These are phyloP conservation scores for Fagus sylvatica DNA, from an alignment of 306 rosid species.

Conservation along the genomic window DNA sequence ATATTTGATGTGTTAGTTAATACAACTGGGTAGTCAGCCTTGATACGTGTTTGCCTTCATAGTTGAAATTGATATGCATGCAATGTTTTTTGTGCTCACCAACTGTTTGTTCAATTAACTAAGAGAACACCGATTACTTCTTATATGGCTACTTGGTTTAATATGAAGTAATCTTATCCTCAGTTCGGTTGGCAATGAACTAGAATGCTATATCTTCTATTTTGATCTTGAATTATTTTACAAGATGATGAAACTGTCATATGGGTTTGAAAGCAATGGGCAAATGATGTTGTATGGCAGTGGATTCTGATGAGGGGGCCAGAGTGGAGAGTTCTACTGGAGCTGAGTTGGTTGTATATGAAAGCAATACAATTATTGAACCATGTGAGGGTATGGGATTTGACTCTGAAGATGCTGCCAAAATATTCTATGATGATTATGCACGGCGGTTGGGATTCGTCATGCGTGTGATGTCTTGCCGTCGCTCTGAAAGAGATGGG, in stretches of 20 bases:
- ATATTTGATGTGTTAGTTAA: neutral
- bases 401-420: slow-evolving; percentile 94
- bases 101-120: slow-evolving; percentile 18
- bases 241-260: slow-evolving; percentile 12
- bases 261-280: slow-evolving; percentile 23
- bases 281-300: slow-evolving; percentile 43
- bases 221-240: neutral
- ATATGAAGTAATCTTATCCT: neutral
- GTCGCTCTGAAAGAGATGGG: slow-evolving; percentile 95
- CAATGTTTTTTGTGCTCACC: slow-evolving; percentile 5
- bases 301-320: slow-evolving; percentile 60
- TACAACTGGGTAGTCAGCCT: neutral
- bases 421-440: slow-evolving; percentile 90
- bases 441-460: slow-evolving; percentile 81
- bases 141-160: neutral
- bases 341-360: slow-evolving; percentile 37
- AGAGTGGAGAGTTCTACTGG: slow-evolving; percentile 46
- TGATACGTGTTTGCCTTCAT: neutral
- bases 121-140: neutral
- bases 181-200: neutral
- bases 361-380: slow-evolving; percentile 55
- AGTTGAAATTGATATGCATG: neutral
- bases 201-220: neutral
- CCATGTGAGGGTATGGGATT: slow-evolving; percentile 91
- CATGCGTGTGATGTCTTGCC: slow-evolving; percentile 98